Evolutionary conservation across 164 flowering plant species (phyloP), one percentile per base, ranked within the genome.

Genomic region (Chloranthus sessilifolius): DNA sequence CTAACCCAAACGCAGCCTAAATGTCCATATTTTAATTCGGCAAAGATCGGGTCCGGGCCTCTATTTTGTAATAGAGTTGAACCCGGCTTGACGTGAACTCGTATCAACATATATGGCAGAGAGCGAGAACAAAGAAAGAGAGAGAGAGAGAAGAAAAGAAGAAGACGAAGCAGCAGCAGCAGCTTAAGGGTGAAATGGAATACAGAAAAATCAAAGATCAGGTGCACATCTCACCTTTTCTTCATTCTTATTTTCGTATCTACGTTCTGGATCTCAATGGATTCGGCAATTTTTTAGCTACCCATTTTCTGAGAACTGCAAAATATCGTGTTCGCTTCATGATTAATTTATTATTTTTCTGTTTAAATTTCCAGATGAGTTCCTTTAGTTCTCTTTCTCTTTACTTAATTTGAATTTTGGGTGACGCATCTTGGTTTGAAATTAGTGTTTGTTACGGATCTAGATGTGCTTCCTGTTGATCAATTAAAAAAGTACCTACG

Each of bases 131-230:
- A n/a, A n/a, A n/a, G n/a, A n/a, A n/a, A n/a, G n/a, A n/a, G n/a
- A n/a, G n/a, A n/a, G n/a, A n/a, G n/a, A n/a, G n/a, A n/a, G n/a
- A n/a, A n/a, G n/a, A n/a, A n/a, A n/a, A n/a, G n/a, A n/a, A n/a
- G n/a, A n/a, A n/a, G n/a, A n/a, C n/a, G n/a, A n/a, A n/a, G n/a
- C n/a, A n/a, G n/a, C n/a, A n/a, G n/a, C n/a, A n/a, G n/a, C n/a
- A 33, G 2, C 6, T 33, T 33, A 10, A n/a, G 36, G 36, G 14
- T 10, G 14, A 3, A 33, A 63, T 63, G 67, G 63, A 63, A 24
- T 63, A 58, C 55, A 46, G 62, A 41, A 52, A 47, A 47, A 46
- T 58, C 33, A 63, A 63, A 33, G 67, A 63, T 29, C 42, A 52
- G 54, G 67, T 58, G 6, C 19, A 35, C 10, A 25, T 17, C 19